Evolutionary conservation across 2,329 filamentous ascomycete genomes (phyloP), one percentile per base, ranked within the genome.

Genomic region (Phyllosticta citriasiana): DNA sequence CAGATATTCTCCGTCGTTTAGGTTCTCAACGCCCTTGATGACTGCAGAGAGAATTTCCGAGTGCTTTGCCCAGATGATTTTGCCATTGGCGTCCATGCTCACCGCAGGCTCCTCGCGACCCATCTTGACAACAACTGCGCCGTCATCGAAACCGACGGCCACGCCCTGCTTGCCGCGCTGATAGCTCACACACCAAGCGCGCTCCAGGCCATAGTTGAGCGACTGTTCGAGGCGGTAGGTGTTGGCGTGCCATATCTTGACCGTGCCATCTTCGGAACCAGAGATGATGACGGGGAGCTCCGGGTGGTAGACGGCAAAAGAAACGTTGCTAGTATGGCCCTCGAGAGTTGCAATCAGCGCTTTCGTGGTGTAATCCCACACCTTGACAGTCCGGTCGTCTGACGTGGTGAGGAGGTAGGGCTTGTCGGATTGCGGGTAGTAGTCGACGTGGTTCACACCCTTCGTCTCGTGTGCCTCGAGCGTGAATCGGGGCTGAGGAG

Each of bases 281-380:
- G 94, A 97, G 61, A 99, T 93, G 70, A 99, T 99, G 66, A 99
- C 88, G 2, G 94, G 94, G 56, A 99, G 80, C 76, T 97, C 93
- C 2, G 94, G 94, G 76, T 99, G 94, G 73, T 97, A 99, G 76
- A 92, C 95, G 57, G 94, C 94, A 71, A 97, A 99, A 2, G 92
- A 97, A 55, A 99, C 94, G 71, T 99, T 99, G 76, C 92, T 96
- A 30, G 91, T 96, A 75, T 99, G 94, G 27, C 94, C 94, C 75
- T 99, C 94, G 55, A 99, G 82, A 2, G 93, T 97, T 30, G 94
- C 94, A 72, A 97, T 97, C 66, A 97, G 81, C 12, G 91, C 94
- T 78, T 99, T 99, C 56, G 92, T 97, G 12, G 93, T 97, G 80
- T 99, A 97, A 73, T 99, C 94, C 93, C 94, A 99, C 60, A 99